Conservation (phyloP, 2,329 filamentous ascomycete species). For the Penicillium sclerotiorum region DNA sequence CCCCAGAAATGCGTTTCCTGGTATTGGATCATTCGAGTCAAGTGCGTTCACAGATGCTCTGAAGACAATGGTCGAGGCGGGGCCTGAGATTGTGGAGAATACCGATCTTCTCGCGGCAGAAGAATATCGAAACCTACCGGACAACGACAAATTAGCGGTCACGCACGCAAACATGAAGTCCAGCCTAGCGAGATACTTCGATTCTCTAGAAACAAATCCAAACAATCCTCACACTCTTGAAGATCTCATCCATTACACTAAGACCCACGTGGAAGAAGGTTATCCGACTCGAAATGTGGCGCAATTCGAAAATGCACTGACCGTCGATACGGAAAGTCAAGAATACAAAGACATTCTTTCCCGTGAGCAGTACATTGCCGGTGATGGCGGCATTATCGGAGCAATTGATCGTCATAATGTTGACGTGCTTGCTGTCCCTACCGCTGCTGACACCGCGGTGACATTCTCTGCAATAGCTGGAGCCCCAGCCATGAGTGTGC, state of each 20-base stretch:
- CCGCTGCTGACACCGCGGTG: background rate
- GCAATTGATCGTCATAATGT: background rate
- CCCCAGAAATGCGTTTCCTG: background rate
- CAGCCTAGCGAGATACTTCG: background rate
- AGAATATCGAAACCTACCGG: too few species aligned
- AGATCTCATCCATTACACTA: background rate
- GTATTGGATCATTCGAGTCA: too few species aligned
- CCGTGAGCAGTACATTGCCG: background rate
- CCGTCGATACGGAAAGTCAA: background rate
- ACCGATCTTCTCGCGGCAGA: too few species aligned
- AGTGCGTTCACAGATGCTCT: background rate
- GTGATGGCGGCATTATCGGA: background rate
- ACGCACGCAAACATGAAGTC: background rate
- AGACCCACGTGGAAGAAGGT: background rate
- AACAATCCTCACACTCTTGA: background rate
- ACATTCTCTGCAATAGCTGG: too few species aligned
- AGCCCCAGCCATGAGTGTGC: background rate
- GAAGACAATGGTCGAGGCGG: background rate
- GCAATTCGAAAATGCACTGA: background rate
- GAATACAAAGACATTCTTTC: too few species aligned
- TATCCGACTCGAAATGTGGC: background rate
- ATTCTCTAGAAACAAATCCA: background rate
- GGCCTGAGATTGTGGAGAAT: too few species aligned
- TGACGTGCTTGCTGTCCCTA: background rate
- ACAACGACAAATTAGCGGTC: background rate